These are phyloP conservation scores for Candida schatavii DNA, from an alignment of 805 yeast species.

Conservation along the genomic window DNA sequence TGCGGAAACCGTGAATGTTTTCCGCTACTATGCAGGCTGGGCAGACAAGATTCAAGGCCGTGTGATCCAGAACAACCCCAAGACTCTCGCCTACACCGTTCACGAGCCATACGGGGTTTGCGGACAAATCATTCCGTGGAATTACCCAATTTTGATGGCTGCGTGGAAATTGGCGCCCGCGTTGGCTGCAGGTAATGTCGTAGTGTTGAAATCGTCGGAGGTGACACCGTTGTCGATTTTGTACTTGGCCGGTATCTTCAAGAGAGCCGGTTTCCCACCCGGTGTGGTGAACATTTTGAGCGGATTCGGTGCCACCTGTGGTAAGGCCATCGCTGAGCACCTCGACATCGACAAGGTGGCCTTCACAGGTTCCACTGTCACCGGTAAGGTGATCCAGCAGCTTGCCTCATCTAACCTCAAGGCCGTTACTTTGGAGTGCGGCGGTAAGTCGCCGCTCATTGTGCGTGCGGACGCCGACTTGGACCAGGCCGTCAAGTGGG, in stretches of 20 bases:
- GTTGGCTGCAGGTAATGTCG: conserved; percentile 72
- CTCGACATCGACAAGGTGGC: conserved; percentile 56
- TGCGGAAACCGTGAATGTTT: conserved; percentile 42
- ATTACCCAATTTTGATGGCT: conserved; percentile 56
- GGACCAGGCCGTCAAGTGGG: conserved; percentile 67
- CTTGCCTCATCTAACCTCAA: conserved; percentile 61
- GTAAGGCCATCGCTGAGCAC: conserved; percentile 64
- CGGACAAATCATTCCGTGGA: conserved; percentile 48
- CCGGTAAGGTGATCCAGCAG: conserved; percentile 63
- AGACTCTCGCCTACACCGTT: conserved; percentile 61
- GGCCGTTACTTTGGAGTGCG: conserved; percentile 67
- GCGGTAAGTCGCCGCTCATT: conserved; percentile 68
- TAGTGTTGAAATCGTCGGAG: conserved; percentile 73
- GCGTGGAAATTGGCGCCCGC: conserved; percentile 86
- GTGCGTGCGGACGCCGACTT: conserved; percentile 63
- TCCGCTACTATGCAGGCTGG: conserved; percentile 61
- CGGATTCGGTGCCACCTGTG: conserved; percentile 70
- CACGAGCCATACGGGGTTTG: conserved; percentile 54
- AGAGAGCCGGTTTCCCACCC: conserved; percentile 71
- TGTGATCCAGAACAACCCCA: conserved; percentile 41
- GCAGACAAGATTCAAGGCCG: conserved; percentile 56
- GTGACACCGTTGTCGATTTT: conserved; percentile 71
- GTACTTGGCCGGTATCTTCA: conserved; percentile 54
- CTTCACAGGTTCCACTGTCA: conserved; percentile 64
- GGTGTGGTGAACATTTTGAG: conserved; percentile 72